Evolutionary conservation across 176 grass and related monocot genomes (phyloP).

Genomic region (Carex littledalei): DNA sequence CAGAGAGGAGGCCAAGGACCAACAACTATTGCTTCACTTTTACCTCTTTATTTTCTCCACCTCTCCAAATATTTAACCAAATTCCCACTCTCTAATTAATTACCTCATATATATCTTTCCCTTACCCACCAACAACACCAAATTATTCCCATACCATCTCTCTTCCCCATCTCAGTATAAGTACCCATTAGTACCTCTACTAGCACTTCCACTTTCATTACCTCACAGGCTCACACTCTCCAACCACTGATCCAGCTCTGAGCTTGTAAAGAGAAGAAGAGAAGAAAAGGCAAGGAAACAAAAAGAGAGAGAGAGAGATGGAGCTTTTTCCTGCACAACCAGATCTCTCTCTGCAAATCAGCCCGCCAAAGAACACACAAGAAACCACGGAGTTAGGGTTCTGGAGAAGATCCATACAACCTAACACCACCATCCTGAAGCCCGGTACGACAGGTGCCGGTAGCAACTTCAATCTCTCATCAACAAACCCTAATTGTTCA

Average conservation of each 20-base stretch:
- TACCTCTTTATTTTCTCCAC: not conserved
- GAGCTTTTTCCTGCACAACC: conserved; percentile 85
- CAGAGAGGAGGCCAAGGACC: not conserved
- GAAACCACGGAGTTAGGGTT: conserved; percentile 73
- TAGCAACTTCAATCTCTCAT: not conserved
- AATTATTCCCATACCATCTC: conserved; percentile 15
- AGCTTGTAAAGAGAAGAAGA: conserved; percentile 17
- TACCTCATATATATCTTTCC: not conserved
- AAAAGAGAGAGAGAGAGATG: conserved; percentile 27
- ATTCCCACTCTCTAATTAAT: not conserved
- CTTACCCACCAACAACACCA: conserved; percentile 16
- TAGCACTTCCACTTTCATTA: conserved; percentile 30
- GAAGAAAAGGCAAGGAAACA: not conserved
- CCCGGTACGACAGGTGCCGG: not conserved
- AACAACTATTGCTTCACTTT: not conserved
- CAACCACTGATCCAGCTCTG: conserved; percentile 20
- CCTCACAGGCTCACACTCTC: conserved; percentile 18
- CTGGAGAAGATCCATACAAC: conserved; percentile 62
- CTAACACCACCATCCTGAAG: not conserved
- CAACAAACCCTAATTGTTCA: conserved; percentile 4
- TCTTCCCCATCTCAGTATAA: conserved; percentile 32
- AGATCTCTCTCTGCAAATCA: conserved; percentile 90
- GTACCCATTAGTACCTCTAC: conserved; percentile 40
- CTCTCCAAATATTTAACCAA: not conserved
- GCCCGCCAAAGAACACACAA: conserved; percentile 40